Conservation (phyloP, 2,329 filamentous ascomycete species). For the Chaetomiaceae sp. region DNA sequence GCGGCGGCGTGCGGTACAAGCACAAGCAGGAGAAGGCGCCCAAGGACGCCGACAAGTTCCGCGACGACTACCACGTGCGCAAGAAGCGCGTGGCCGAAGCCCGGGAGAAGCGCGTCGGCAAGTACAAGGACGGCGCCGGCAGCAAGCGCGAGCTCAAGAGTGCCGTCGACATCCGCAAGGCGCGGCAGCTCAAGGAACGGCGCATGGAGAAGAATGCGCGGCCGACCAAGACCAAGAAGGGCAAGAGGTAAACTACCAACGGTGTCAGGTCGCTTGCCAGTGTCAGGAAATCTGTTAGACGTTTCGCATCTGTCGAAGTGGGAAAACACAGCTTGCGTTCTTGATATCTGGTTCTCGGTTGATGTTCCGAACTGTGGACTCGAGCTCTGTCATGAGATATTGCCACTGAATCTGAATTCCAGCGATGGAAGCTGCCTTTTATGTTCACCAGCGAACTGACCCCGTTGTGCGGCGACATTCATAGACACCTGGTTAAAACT, state of each 20-base stretch:
- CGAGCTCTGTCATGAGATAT: too few species aligned
- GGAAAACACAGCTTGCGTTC: too few species aligned
- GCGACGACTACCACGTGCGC: slow-evolving; percentile 83
- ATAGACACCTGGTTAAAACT: too few species aligned
- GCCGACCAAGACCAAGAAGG: slow-evolving; percentile 60
- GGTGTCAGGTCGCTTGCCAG: too few species aligned
- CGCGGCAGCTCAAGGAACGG: slow-evolving; percentile 68
- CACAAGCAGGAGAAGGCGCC: slow-evolving; percentile 85
- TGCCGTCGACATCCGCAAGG: slow-evolving; percentile 78
- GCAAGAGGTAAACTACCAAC: slow-evolving; percentile 19
- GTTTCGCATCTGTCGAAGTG: too few species aligned
- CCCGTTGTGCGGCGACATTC: too few species aligned
- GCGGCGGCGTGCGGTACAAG: slow-evolving; percentile 57
- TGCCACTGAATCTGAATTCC: too few species aligned
- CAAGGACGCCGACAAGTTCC: slow-evolving; percentile 86
- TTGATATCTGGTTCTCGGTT: too few species aligned
- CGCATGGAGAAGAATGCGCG: slow-evolving; percentile 83
- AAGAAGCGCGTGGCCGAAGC: slow-evolving; percentile 88
- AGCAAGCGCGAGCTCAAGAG: slow-evolving; percentile 74
- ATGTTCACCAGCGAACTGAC: too few species aligned
- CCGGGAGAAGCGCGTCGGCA: slow-evolving; percentile 73
- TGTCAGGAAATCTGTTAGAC: too few species aligned
- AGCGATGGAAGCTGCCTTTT: too few species aligned
- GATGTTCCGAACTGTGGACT: too few species aligned
- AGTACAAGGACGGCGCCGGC: slow-evolving; percentile 65